Evolutionary conservation across 2,329 filamentous ascomycete species (phyloP), one percentile per base, ranked within the genome.

Genomic region (Sporothrix globosa): DNA sequence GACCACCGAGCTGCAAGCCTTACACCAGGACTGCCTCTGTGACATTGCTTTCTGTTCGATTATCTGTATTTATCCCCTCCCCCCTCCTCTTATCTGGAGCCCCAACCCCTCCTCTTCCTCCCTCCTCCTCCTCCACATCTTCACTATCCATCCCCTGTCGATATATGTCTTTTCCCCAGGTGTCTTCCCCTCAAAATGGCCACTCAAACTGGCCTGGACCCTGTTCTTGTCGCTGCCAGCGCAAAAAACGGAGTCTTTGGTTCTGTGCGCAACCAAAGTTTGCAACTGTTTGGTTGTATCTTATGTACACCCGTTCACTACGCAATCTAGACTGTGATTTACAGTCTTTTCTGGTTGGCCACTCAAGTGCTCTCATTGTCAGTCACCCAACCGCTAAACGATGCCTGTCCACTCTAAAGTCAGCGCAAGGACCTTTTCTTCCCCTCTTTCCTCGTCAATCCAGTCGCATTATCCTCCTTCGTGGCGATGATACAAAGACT

Each of bases 211-310:
- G 24, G 19, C 60, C 60, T 30, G 41, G 60, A 14, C 41, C 24
- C 60, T 48, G 41, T 21, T 39, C 10, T 13, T 24, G n/a, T 44
- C n/a, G 56, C 24, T 3, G 13, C 11, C 44, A 44, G 3, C 34
- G 14, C 56, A 17, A 9, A 60, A 19, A 65, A 65, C 21, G 24
- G 24, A 39, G 54, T 61, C 67, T 24, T 24, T 48, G 46, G 67
- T 39, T 58, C 54, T 60, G 67, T 69, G 67, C 67, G 54, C 67
- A 60, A 69, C 67, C 67, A 69, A 19, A 69, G 27, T 60, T 52
- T 3, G 19, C 27, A 4, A 21, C 13, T 39, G 67, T 69, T 69
- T 69, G 67, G 67, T 69, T 60, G 67, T 61, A 54, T 41, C 17
- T 52, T 21, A 19, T 44, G 41, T 17, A 44, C 2, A 34, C 34